These are phyloP conservation scores for Diutina pseudorugosa DNA, from an alignment of 1,139 yeast genomes.

Conservation along the genomic window DNA sequence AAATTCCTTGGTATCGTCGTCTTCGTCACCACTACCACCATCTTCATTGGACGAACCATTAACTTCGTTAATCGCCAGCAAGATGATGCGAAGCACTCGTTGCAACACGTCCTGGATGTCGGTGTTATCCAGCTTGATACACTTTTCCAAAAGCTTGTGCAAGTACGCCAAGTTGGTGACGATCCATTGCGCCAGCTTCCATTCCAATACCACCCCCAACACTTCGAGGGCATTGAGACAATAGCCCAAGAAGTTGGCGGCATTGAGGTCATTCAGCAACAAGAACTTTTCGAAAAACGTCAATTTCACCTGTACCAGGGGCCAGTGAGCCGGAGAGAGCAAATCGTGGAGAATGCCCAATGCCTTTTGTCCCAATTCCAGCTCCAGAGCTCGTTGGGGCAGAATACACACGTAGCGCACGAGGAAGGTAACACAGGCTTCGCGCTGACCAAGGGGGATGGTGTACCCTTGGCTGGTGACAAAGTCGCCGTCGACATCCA, in stretches of 20 bases:
- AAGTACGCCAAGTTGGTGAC: slow-evolving; percentile 54
- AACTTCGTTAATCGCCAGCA: slow-evolving; percentile 43
- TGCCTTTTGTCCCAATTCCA: slow-evolving; percentile 73
- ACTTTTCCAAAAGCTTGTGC: slow-evolving; percentile 67
- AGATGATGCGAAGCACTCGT: slow-evolving; percentile 53
- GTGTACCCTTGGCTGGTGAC: slow-evolving; percentile 34
- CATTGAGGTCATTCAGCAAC: slow-evolving; percentile 63
- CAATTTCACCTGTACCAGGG: slow-evolving; percentile 74
- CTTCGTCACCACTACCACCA: slow-evolving; percentile 33
- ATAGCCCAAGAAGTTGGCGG: slow-evolving; percentile 51
- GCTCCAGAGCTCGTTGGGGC: slow-evolving; percentile 76
- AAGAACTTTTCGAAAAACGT: slow-evolving; percentile 80
- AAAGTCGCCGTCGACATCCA: slow-evolving; percentile 10
- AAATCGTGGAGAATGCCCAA: slow-evolving; percentile 63
- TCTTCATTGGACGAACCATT: slow-evolving; percentile 16
- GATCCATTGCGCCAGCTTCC: slow-evolving; percentile 71
- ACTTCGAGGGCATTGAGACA: slow-evolving; percentile 89
- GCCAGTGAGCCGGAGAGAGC: slow-evolving; percentile 67
- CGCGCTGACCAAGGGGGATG: slow-evolving; percentile 73
- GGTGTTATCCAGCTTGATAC: slow-evolving; percentile 72
- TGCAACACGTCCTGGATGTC: slow-evolving; percentile 77
- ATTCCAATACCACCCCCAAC: slow-evolving; percentile 69
- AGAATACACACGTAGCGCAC: slow-evolving; percentile 82
- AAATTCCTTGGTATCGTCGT: slow-evolving; percentile 51
- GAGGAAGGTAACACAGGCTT: slow-evolving; percentile 84